Percentiles rank a stretch among this genome's conserved stretches.
These are phyloP conservation scores for Cryphonectria radicalis DNA, from an alignment of 2,329 filamentous ascomycete genomes.

Conservation along the genomic window DNA sequence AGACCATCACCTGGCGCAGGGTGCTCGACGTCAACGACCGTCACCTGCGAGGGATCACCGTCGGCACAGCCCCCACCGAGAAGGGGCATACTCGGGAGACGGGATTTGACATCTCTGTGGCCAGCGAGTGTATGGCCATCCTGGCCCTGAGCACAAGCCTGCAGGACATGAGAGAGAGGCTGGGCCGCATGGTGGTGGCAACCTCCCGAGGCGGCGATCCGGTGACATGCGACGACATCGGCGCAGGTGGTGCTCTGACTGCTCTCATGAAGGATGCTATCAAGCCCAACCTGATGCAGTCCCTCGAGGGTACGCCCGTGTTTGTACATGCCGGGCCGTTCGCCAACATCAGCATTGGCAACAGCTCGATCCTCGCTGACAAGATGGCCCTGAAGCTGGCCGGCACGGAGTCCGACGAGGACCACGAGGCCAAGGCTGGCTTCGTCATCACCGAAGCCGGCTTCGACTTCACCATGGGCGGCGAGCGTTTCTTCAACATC, in stretches of 20 bases:
- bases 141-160: slow-evolving; percentile 89
- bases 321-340: slow-evolving; percentile 98
- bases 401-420: slow-evolving; percentile 90
- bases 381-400: slow-evolving; percentile 95
- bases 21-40: slow-evolving; percentile 98
- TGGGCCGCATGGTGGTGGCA: slow-evolving; percentile 94
- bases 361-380: slow-evolving; percentile 92
- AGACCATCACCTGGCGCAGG: slow-evolving; percentile 95
- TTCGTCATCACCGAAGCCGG: slow-evolving; percentile 97
- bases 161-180: slow-evolving; percentile 85
- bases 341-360: slow-evolving; percentile 97
- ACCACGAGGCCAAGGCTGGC: slow-evolving; percentile 79
- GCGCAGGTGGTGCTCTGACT: slow-evolving; percentile 87
- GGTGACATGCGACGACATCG: slow-evolving; percentile 94
- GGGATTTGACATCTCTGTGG: slow-evolving; percentile 96
- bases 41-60: slow-evolving; percentile 85
- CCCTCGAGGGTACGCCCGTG: slow-evolving; percentile 92
- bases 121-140: slow-evolving; percentile 98
- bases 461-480: slow-evolving; percentile 99
- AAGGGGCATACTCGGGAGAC: slow-evolving; percentile 87
- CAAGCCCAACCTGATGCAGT: slow-evolving; percentile 99
- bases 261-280: slow-evolving; percentile 95
- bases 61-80: slow-evolving; percentile 88
- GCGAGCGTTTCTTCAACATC: slow-evolving; percentile 99
- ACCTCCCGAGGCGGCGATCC: slow-evolving; percentile 85